Base-by-base conservation (phyloP, 1,139 yeast genomes). In the Fermentozyma sake region DNA sequence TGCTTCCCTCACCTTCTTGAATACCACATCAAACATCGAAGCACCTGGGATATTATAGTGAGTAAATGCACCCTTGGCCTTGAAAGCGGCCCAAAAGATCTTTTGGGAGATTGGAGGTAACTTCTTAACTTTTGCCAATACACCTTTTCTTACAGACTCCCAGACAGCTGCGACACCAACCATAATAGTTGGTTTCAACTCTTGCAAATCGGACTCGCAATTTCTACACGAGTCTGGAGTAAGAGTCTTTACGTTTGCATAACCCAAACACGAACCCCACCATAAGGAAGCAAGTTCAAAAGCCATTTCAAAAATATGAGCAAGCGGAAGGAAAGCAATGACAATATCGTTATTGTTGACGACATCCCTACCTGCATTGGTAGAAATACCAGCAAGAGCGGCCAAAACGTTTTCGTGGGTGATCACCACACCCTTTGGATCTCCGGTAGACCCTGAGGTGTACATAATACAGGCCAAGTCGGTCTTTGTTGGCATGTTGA, bases 151-250 rank as follows among this genome's bases (percentile, higher is more conserved):
- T 36, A 91, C 86, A 16, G 82, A 73, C 66, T 91, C 99, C 96
- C 96, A 93, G 31, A 91, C 97, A 3, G 98, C 96, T 10, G 98
- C 97, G 32, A 93, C 98, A 55, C 96, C 98, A 40, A 87, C 96
- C 96, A 91, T 85, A 42, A 91, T 61, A 7, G 96, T 82, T 36
- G 99, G 99, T 55, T 76, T 72, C 60, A 86, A 85, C 51, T 83
- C 87, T 34, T 73, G 73, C 63, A 91, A 75, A 55, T 91, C 99
- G 46, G 96, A 91, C 35, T 73, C 62, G 64, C 95, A 87, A 61
- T 91, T 83, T 50, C 75, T 79, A 51, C 84, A 77, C 4, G 94
- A 84, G 2, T 71, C 66, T 41, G 84, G 95, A 14, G 95, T 78
- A 41, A 93, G 68, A 16, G 98, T 91, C 62, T 89, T 87, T 40